Base-by-base conservation (phyloP, 2,329 filamentous ascomycete species). In the Colletotrichum musicola region DNA sequence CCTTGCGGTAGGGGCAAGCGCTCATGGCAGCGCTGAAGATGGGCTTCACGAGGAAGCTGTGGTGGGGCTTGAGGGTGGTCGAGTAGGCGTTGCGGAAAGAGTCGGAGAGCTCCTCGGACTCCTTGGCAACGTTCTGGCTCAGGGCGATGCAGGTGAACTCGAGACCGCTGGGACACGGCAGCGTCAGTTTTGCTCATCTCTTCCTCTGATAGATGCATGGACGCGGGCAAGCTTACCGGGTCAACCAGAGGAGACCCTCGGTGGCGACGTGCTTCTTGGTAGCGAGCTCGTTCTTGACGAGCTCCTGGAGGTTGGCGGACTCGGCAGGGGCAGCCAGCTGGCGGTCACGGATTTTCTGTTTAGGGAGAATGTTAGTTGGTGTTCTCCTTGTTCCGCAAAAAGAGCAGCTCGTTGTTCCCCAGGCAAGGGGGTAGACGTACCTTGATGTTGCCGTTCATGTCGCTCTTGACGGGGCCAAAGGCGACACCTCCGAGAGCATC, bases 21-120 rank as follows among this genome's bases (percentile, higher is more conserved):
- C 89, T 89, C 94, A 99, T 97, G 79, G 95, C 95, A 71, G 94
- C 92, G 75, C 88, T 92, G 88, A 98, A 98, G 78, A 98, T 87
- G 70, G 94, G 94, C 87, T 97, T 97, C 75, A 98, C 84, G 71
- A 98, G 75, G 81, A 97, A 94, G 77, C 87, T 90, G 86, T 98
- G 96, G 86, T 99, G 96, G 27, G 92, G 93, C 85, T 97, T 97
- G 75, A 99, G 92, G 57, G 95, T 98, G 75, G 84, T 85, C 78
- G 87, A 88, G 83, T 99, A 99, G 74, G 95, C 93, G 64, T 84
- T 83, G 75, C 93, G 91, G 91, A 99, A 99, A 55, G 94, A 97
- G 73, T 89, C 86, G 69, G 92, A 86, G 71, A 99, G 92, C 82
- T 98, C 94, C 77, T 94, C 88, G 72, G 79, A 74, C 62, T 88